Base-by-base conservation (phyloP, 2,329 filamentous ascomycete species). In the Cercospora janseana region DNA sequence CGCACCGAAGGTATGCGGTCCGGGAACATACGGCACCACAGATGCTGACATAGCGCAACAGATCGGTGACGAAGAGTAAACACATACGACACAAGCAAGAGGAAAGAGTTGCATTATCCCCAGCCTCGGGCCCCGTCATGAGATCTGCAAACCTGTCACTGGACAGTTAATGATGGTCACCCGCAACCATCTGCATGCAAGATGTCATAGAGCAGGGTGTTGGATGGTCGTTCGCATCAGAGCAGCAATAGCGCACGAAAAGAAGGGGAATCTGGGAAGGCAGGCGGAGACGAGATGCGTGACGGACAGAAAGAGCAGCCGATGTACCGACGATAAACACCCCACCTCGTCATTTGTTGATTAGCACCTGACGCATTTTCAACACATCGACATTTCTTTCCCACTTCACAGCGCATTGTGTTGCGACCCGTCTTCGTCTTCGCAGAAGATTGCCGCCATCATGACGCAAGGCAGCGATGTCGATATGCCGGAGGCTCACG, bases 1-100 rank as follows among this genome's bases (percentile, higher is more conserved):
- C 63, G 93, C 93, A 59, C 93, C 93, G 60, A 98, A 98, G 90
- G 93, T 93, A 75, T 53, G 80, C 67, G 12, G 7, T 20, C 29
- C 2, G n/a, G 16, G 8, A 6, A 12, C 34, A 20, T 13, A 4
- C 16, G 6, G 18, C 15, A 20, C 15, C 3, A 9, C 7, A 24
- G 9, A 16, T 37, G 32, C 49, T 51, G 23, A 49, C 23, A 4
- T 0, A 13, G 7, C 10, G 23, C n/a, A 58, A 34, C 61, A 89
- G 86, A 89, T 89, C 66, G 86, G 81, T 59, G 81, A 84, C 60
- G 81, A 84, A 59, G 81, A 83, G 68, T 82, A 77, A 50, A 50
- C 7, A 37, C 16, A 34, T 34, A 28, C 23, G 15, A 47, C 16
- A 7, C 37, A 3, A 40, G 5, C n/a, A 47, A 16, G 18, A 27